Conservation (phyloP, 176 grass and related monocot genomes). For the Alopecurus myosuroides region DNA sequence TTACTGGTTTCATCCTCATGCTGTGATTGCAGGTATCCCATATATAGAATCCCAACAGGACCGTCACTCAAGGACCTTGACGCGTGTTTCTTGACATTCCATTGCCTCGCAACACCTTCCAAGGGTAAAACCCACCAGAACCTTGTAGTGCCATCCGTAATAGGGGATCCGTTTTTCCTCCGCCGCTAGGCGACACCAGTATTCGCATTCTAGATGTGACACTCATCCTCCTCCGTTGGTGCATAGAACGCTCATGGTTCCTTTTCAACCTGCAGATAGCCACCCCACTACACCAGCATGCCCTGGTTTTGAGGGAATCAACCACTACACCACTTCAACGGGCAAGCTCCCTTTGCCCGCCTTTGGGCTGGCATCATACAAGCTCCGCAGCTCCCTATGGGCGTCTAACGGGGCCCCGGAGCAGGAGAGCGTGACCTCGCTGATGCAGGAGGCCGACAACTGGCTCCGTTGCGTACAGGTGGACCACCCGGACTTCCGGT, state of each 20-base stretch:
- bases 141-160: slow-evolving; percentile 1
- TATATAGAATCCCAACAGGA: slow-evolving; percentile 98
- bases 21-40: slow-evolving; percentile 93
- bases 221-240: not conserved
- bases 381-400: slow-evolving; percentile 70
- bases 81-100: slow-evolving; percentile 97
- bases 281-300: slow-evolving; percentile 25
- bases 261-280: slow-evolving; percentile 31
- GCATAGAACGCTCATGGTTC: not conserved
- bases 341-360: slow-evolving; percentile 45
- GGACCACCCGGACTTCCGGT: slow-evolving; percentile 85
- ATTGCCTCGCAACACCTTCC: slow-evolving; percentile 72
- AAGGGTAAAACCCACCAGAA: slow-evolving; percentile 53
- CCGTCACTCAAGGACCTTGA: slow-evolving; percentile 97
- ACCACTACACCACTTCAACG: not conserved
- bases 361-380: slow-evolving; percentile 84
- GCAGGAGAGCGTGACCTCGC: slow-evolving; percentile 26
- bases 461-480: slow-evolving; percentile 65
- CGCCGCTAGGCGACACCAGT: not conserved
- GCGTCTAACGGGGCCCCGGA: slow-evolving; percentile 39
- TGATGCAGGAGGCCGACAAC: slow-evolving; percentile 65
- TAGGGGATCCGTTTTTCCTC: not conserved
- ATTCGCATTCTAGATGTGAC: not conserved
- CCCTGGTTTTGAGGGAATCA: slow-evolving; percentile 35
- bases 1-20: slow-evolving; percentile 63